Percentiles rank a stretch among this genome's conserved stretches.
phyloP scores from a whole-genome alignment of 164 flowering plant genomes.

The Aristolochia fimbriata region DNA sequence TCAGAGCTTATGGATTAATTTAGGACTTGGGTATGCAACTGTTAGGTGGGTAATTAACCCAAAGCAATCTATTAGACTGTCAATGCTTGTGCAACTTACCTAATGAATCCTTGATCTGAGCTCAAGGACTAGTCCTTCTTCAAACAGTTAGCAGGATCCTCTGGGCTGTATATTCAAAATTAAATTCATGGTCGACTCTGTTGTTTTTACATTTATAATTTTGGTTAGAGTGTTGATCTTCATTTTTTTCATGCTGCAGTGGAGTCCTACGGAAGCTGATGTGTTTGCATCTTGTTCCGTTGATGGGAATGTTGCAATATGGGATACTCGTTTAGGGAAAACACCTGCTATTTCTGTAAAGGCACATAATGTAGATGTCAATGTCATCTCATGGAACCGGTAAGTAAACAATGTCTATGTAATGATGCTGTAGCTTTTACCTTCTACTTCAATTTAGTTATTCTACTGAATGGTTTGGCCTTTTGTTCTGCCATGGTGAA shows the following conservation, averaged over 20 bases:
- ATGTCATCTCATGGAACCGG: conserved; percentile 99
- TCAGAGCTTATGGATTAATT: neutral
- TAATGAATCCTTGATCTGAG: no score
- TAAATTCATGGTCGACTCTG: neutral
- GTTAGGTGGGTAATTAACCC: no score
- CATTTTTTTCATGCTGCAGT: conserved; percentile 34
- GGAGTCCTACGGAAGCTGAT: conserved; percentile 86
- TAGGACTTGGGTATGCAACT: no score
- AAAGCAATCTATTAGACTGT: no score
- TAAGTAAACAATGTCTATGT: conserved; percentile 9
- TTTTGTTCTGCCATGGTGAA: conserved; percentile 6
- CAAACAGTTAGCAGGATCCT: no score
- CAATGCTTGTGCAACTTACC: no score
- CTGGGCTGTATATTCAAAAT: neutral
- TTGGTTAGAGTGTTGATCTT: neutral
- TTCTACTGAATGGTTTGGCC: neutral
- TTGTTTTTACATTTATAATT: neutral
- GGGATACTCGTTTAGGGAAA: conserved; percentile 76
- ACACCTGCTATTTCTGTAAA: conserved; percentile 62
- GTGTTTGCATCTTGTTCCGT: conserved; percentile 95
- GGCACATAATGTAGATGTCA: conserved; percentile 92
- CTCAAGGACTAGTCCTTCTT: no score
- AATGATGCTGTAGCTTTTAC: neutral
- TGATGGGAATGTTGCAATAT: conserved; percentile 79
- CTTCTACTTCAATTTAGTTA: neutral